phyloP scores from a whole-genome alignment of 1,284 basidiomycete species.

The Blastosporella zonata region DNA sequence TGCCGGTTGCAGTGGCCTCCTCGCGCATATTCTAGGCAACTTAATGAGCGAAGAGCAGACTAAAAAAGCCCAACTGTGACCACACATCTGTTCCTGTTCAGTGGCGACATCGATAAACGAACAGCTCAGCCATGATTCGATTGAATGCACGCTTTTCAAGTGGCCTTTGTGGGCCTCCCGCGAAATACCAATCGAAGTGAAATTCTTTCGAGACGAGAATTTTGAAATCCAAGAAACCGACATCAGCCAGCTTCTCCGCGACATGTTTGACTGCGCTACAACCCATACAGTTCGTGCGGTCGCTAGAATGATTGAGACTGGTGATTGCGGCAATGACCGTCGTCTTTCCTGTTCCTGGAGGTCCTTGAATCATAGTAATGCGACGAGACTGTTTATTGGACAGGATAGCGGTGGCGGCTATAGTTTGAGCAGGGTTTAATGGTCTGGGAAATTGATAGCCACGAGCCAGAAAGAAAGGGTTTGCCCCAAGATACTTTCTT shows the following conservation, averaged over 20 bases:
- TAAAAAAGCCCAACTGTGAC: constrained; percentile 42
- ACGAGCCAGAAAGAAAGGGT: constrained; percentile 6
- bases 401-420: constrained; percentile 41
- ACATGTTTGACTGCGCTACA: constrained; percentile 57
- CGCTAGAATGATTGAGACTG: constrained; percentile 27
- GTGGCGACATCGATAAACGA: constrained; percentile 50
- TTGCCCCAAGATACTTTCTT: constrained; percentile 11
- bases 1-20: constrained; percentile 37
- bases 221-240: constrained; percentile 42
- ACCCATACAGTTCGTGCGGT: constrained; percentile 44
- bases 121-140: constrained; percentile 35
- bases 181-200: constrained; percentile 67
- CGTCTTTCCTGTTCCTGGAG: constrained; percentile 51
- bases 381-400: constrained; percentile 26
- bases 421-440: constrained; percentile 36
- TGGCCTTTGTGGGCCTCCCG: constrained; percentile 51
- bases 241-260: constrained; percentile 47
- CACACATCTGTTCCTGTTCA: constrained; percentile 32
- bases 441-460: constrained; percentile 24
- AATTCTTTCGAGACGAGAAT: constrained; percentile 55
- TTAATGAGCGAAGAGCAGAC: constrained; percentile 10
- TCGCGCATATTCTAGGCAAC: constrained; percentile 47
- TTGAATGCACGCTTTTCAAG: constrained; percentile 46
- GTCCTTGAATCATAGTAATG: constrained; percentile 35
- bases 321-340: constrained; percentile 51